Percentiles rank a stretch among this genome's conserved stretches.
phyloP scores from a whole-genome alignment of 78 protist species.

The Dictyostelium citrinum region DNA sequence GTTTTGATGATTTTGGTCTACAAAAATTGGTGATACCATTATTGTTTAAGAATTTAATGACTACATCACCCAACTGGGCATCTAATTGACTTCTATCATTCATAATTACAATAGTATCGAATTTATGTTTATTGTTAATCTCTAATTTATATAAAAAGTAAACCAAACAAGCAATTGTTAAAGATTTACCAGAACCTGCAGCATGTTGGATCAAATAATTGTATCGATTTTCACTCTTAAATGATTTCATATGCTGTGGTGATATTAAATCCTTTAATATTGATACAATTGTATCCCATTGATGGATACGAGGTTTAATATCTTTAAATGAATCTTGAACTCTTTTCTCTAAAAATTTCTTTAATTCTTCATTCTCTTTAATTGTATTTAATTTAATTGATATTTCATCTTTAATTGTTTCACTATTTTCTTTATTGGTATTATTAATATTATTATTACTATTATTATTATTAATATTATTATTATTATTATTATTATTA shows the following conservation, averaged over 20 bases:
- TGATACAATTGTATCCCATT: constrained; percentile 36
- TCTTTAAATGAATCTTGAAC: constrained; percentile 18
- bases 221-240: constrained; percentile 43
- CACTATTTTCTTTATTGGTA: background rate
- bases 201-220: constrained; percentile 79
- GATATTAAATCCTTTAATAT: constrained; percentile 42
- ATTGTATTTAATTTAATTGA: background rate
- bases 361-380: background rate
- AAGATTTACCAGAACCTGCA: constrained; percentile 70
- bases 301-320: constrained; percentile 56
- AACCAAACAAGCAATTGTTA: constrained; percentile 46
- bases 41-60: constrained; percentile 10
- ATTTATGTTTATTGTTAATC: constrained; percentile 46
- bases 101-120: constrained; percentile 78
- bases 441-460: background rate
- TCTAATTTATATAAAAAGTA: constrained; percentile 42
- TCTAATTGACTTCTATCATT: constrained; percentile 81
- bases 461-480: too few relatives aligned
- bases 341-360: constrained; percentile 40
- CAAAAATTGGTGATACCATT: constrained; percentile 38
- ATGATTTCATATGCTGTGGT: constrained; percentile 34
- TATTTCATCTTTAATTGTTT: background rate
- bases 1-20: constrained; percentile 52
- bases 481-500: too few relatives aligned
- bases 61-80: constrained; percentile 70